Evolutionary conservation across 257 asterid genomes (phyloP), one percentile per base, ranked within the genome.

Genomic region (Nicotiana knightiana): DNA sequence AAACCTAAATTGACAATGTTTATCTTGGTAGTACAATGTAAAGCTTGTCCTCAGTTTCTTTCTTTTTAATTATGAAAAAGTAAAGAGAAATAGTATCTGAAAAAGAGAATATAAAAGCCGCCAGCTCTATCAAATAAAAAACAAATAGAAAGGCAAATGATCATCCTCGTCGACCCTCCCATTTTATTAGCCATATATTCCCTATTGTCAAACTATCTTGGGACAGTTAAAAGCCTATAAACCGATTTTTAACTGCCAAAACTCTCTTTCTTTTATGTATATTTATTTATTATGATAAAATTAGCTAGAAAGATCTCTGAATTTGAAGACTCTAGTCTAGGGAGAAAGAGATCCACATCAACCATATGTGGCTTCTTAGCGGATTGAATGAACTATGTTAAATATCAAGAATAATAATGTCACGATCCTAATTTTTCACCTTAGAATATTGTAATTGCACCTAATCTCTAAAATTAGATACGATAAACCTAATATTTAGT

Each of bases 321-420:
- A 57, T 77, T 58, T 17, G 32, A 57, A n/a, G n/a, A 55, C 43
- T 21, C 24, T 21, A 21, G 24, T 37, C 43, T 1, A 5, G 9
- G 6, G 43, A 37, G 43, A 37, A 37, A 7, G 43, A 37, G 8
- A 37, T 37, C 43, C 6, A 6, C 8, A 5, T 37, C 39, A 39
- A 15, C 18, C 3, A 18, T 5, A 6, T 62, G 32, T 3, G 26
- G 5, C 15, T 13, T 16, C 13, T 81, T 81, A 58, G 59, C 57
- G 59, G 32, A 76, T 76, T 62, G 30, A 76, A 77, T 68, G 28
- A 57, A 55, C 33, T 63, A 57, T n/a, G 82, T 30, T 12, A 73
- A 26, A 63, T 32, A 78, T 71, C 80, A 82, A 85, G 84, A 76
- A 64, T 57, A 46, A 81, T 83, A 67, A 86, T 86, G 85, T 21